Conservation (phyloP, 345 rosid species). For the Salix caprea region DNA sequence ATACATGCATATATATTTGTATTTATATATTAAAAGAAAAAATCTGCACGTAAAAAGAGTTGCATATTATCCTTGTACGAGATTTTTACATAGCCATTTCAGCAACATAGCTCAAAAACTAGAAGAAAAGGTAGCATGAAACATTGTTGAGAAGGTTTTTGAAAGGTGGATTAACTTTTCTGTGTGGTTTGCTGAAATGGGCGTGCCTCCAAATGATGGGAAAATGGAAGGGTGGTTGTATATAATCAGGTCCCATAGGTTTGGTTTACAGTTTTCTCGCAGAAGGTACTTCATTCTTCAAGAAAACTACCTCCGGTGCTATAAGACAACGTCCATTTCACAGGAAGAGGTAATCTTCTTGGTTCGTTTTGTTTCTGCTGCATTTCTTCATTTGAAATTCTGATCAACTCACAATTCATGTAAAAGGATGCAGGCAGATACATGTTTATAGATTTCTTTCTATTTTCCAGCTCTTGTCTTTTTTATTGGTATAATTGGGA, state of each 20-base stretch:
- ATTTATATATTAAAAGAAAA: background rate
- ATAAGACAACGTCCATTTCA: conserved; percentile 52
- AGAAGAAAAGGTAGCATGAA: background rate
- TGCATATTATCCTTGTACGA: background rate
- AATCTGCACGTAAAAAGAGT: background rate
- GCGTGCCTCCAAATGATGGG: conserved; percentile 31
- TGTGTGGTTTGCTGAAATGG: conserved; percentile 25
- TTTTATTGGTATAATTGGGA: background rate
- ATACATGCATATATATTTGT: background rate
- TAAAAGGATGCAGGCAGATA: background rate
- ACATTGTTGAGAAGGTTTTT: background rate
- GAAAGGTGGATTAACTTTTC: background rate
- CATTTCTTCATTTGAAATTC: background rate
- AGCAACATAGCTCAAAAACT: background rate
- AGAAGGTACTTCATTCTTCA: conserved; percentile 74
- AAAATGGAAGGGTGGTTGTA: conserved; percentile 93
- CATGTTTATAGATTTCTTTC: background rate
- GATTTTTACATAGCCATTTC: background rate
- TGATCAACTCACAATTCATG: background rate
- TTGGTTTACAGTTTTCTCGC: conserved; percentile 70
- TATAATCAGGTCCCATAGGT: conserved; percentile 64
- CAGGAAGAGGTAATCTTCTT: conserved; percentile 42
- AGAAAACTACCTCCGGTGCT: conserved; percentile 56
- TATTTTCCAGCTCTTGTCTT: background rate
- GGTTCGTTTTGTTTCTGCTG: background rate